Evolutionary conservation across 2,329 filamentous ascomycete species (phyloP), one percentile per base, ranked within the genome.

Genomic region (Cryphonectria naterciae): DNA sequence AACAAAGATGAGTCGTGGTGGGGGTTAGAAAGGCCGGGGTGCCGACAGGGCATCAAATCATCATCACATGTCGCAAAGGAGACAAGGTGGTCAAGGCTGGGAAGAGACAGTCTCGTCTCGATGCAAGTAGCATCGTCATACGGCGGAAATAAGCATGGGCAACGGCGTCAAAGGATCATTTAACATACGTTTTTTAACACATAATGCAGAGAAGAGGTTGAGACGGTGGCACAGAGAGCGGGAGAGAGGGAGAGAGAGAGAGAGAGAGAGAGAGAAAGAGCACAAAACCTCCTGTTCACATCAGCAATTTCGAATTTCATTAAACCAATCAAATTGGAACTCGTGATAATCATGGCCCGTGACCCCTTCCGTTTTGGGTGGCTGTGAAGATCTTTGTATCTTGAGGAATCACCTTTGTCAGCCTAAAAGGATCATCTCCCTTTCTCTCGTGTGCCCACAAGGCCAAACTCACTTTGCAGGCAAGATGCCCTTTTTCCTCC

Each of bases 401-500:
- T 65, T 35, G 63, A 37, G 10, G 25, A 22, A 46, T 35, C 28
- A 25, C 10, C 4, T 22, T 22, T 15, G 63, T 65, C 25, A 65
- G 63, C 28, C n/a, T 64, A 8, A 43, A 32, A 32, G 4, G 39
- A 32, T 4, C 32, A 2, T 11, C 11, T 10, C 11, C 25, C 11
- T 46, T 35, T 32, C 2, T 37, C 5, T 35, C 25, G 17, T 35
- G 7, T 54, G 19, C 28, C 10, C 11, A 6, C 7, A 54, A 39
- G 32, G 28, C 19, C 28, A 43, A 49, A 73, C 72, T 72, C 66
- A 73, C 72, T 68, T 65, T 39, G 43, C 67, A 49, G 39, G 61
- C 63, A 70, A 66, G 17, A 63, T 32, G 37, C 72, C 72, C 60
- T 70, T 73, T 70, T 73, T 73, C 72, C 72, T 72, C 72, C 72